Base-by-base conservation (phyloP, 306 rosid species). In the Glycyrrhiza uralensis region DNA sequence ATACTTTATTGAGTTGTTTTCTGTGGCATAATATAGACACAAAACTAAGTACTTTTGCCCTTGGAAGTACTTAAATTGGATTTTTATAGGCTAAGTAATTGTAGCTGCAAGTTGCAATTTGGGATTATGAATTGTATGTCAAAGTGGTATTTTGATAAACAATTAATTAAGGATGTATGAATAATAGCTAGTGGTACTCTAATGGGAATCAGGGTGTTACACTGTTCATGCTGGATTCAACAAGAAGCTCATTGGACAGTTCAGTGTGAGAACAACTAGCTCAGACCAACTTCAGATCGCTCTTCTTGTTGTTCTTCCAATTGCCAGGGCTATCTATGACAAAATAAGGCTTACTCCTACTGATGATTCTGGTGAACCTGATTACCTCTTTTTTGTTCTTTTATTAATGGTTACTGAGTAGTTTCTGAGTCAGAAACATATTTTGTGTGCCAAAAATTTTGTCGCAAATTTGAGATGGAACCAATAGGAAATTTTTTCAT, bases 261-360 rank as follows among this genome's bases (percentile, higher is more conserved):
- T 94, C 28, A 60, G 81, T 17, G 83, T 94, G 59, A 82, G 85
- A 85, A 91, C 96, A 33, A 91, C 95, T 78, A 91, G 98, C 82
- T 89, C 98, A 13, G 98, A 94, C 66, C 97, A 91, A 74, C 88
- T 94, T 74, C 98, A 94, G 81, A 78, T 89, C 69, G 98, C 96
- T 8, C 91, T 94, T 13, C 29, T 94, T 52, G 96, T 91, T 8
- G 23, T 89, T 76, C 84, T 89, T 75, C 98, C 98, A 2, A 77
- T 94, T 42, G 88, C 83, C 55, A 82, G 68, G 88, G 69, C 92
- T 65, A 82, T 91, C 74, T 91, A 84, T 50, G 88, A 84, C 61
- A 77, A 18, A 69, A 65, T 91, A 73, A 81, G 89, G 87, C 91
- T 92, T 6, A 86, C n/a, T n/a, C n/a, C n/a, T n/a, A n/a, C n/a